These are phyloP conservation scores for Leishmania major DNA, from an alignment of 208 protist genomes.

Conservation along the genomic window DNA sequence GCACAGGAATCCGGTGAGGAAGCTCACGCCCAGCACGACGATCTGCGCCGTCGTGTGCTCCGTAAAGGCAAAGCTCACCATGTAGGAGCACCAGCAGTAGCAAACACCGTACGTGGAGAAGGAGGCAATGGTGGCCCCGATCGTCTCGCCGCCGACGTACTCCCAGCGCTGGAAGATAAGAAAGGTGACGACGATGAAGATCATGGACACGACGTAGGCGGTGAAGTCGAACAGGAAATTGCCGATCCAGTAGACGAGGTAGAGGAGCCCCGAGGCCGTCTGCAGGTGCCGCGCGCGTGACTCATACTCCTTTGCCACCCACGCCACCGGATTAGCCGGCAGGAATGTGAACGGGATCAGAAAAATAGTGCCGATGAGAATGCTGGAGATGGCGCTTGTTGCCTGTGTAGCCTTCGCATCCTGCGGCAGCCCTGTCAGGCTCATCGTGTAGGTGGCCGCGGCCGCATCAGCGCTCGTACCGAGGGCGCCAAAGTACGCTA, in stretches of 20 bases:
- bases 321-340: conserved; percentile 64
- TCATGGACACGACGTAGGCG: conserved; percentile 44
- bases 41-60: conserved; percentile 63
- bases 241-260: conserved; percentile 71
- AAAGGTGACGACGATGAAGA: conserved; percentile 44
- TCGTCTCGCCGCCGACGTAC: conserved; percentile 42
- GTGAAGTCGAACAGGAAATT: conserved; percentile 70
- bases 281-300: conserved; percentile 77
- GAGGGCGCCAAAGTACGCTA: conserved; percentile 27
- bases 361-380: conserved; percentile 52
- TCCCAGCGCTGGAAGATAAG: conserved; percentile 50
- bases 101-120: conserved; percentile 55
- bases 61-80: conserved; percentile 58
- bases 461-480: conserved; percentile 8
- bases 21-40: conserved; percentile 50
- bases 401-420: conserved; percentile 4
- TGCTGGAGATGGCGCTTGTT: conserved; percentile 17
- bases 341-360: conserved; percentile 78
- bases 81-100: conserved; percentile 43
- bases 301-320: conserved; percentile 81
- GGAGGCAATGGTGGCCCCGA: conserved; percentile 40
- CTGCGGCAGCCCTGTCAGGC: conserved; percentile 21
- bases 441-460: conserved; percentile 20
- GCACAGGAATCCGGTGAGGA: conserved; percentile 67
- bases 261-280: conserved; percentile 64